Conservation (phyloP, 139 green algal genomes). For the Pseudopediastrum boryanum region DNA sequence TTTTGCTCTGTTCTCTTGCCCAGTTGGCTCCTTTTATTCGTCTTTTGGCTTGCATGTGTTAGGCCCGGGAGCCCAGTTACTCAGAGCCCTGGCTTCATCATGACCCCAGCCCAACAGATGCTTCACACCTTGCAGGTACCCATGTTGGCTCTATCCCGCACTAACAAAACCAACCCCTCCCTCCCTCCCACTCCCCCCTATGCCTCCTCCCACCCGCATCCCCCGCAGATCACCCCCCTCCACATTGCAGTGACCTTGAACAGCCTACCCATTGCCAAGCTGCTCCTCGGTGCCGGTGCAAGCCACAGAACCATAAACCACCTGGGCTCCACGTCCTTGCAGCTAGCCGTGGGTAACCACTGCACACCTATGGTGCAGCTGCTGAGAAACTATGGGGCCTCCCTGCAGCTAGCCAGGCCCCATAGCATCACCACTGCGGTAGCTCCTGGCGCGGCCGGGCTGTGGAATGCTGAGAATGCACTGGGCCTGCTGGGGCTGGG, state of each 20-base stretch:
- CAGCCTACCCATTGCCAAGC: background rate
- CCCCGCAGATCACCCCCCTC: constrained; percentile 1
- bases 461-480: constrained; percentile 9
- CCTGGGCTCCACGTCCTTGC: constrained; percentile 26
- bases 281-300: constrained; percentile 16
- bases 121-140: too few relatives aligned
- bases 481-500: background rate
- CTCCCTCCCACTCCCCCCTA: too few relatives aligned
- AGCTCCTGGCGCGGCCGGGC: background rate
- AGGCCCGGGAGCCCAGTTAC: too few relatives aligned
- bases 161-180: too few relatives aligned
- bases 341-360: constrained; percentile 25
- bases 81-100: too few relatives aligned
- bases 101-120: too few relatives aligned
- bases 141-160: too few relatives aligned
- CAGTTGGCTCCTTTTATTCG: too few relatives aligned
- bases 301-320: constrained; percentile 2
- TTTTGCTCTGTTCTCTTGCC: too few relatives aligned
- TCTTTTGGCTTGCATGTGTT: too few relatives aligned
- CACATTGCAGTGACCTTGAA: constrained; percentile 8
- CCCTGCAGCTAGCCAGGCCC: constrained; percentile 14
- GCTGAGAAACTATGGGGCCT: too few relatives aligned
- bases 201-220: too few relatives aligned
- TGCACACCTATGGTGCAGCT: background rate
- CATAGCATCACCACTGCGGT: background rate